Evolutionary conservation across 352 stramenopile genomes (phyloP).

Genomic region (Phytophthora macrochlamydospora): DNA sequence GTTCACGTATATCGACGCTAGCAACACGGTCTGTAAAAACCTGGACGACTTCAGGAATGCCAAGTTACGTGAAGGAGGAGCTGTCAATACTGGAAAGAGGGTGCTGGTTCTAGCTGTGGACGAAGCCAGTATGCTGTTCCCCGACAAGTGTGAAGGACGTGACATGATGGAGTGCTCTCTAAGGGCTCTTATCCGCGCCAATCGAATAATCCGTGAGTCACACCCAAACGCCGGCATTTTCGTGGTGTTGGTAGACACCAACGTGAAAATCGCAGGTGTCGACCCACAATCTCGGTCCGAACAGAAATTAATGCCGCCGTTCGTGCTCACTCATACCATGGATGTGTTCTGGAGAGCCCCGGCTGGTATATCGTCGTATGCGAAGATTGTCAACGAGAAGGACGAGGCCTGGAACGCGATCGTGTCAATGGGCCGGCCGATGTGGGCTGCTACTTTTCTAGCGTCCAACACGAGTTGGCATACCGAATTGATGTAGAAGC

Average conservation of each 20-base stretch:
- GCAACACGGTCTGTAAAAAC: not conserved
- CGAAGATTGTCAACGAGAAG: not conserved
- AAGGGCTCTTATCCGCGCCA: not conserved
- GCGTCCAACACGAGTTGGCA: too few relatives aligned
- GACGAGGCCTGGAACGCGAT: not conserved
- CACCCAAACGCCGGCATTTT: not conserved
- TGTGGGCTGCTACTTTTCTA: slow-evolving; percentile 3
- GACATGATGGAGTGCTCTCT: not conserved
- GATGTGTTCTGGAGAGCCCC: not conserved
- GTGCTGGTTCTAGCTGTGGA: not conserved
- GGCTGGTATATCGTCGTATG: too few relatives aligned
- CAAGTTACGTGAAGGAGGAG: not conserved
- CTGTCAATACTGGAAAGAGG: not conserved
- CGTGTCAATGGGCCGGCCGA: not conserved
- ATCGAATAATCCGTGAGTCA: not conserved
- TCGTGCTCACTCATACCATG: not conserved
- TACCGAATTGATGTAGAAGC: not conserved
- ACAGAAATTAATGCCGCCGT: not conserved
- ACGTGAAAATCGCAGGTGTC: not conserved
- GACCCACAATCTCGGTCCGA: not conserved
- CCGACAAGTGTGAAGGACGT: not conserved
- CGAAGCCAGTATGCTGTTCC: not conserved
- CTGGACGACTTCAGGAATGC: not conserved
- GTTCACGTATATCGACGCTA: not conserved
- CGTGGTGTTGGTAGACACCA: not conserved